These are phyloP conservation scores for Gamarada debralockiae DNA, from an alignment of 495 filamentous ascomycete species.

Conservation along the genomic window DNA sequence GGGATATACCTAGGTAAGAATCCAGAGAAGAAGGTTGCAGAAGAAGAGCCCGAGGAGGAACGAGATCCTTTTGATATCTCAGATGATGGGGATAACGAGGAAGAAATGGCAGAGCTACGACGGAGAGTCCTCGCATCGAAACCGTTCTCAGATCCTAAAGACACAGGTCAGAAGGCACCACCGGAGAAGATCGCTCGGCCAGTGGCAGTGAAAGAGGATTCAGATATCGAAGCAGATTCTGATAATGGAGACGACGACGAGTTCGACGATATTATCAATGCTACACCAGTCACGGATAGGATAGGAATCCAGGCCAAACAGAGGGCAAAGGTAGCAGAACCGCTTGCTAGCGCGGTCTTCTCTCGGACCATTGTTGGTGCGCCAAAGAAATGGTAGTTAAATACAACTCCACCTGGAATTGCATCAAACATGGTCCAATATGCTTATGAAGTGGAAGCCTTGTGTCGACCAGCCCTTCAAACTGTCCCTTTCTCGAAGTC, in stretches of 20 bases:
- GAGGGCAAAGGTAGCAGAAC: constrained; percentile 19
- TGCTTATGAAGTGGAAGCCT: no score
- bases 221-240: constrained; percentile 69
- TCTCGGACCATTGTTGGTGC: constrained; percentile 58
- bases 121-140: constrained; percentile 81
- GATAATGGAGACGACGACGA: constrained; percentile 63
- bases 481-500: no score
- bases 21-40: constrained; percentile 32
- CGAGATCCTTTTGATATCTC: constrained; percentile 70
- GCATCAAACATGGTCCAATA: no score
- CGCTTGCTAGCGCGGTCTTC: constrained; percentile 50
- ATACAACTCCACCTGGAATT: no score
- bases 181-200: constrained; percentile 55
- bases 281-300: constrained; percentile 79
- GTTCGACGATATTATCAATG: constrained; percentile 90
- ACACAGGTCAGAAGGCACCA: constrained; percentile 44
- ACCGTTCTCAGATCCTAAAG: constrained; percentile 66
- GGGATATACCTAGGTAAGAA: constrained; percentile 56
- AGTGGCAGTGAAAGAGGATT: constrained; percentile 51
- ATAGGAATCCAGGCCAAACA: constrained; percentile 60
- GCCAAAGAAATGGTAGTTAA: constrained; percentile 52
- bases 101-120: constrained; percentile 88
- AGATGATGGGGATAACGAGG: constrained; percentile 74
- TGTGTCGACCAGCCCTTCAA: not conserved
- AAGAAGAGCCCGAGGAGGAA: constrained; percentile 39